Evolutionary conservation across 306 rosid genomes (phyloP), one percentile per base, ranked within the genome.

Genomic region (Gillenia trifoliata): DNA sequence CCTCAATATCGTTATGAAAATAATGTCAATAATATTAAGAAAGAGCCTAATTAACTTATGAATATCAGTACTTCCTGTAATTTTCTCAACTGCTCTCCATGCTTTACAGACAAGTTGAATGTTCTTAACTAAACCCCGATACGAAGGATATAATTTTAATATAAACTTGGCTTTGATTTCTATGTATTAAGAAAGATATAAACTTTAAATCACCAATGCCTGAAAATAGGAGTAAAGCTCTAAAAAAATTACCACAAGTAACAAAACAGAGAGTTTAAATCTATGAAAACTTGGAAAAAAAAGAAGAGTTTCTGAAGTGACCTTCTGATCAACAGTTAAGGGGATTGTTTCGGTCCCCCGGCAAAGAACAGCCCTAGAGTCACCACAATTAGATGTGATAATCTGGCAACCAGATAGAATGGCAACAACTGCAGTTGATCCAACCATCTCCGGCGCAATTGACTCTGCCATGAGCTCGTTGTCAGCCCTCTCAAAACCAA

Each of bases 291-390:
- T 41, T 30, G 0, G 40, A 7, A 45, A 64, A 4, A 43, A n/a
- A 16, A 5, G 9, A 50, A 64, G 34, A 63, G 75, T 41, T 22
- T 36, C 54, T 52, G 50, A 67, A 31, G 56, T 45, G 81, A 92
- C 94, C 98, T 92, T 92, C 75, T 92, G 98, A 87, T 92, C 98
- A 73, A 90, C 91, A 20, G 96, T 90, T 73, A 92, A 75, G 36
- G 98, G 91, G 75, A 92, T 83, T 60, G 94, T 83, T 73, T 89
- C 85, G 65, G 90, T 89, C 85, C 86, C 86, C 38, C 93, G 92
- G 83, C 79, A 88, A 74, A 92, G 92, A 82, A 90, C 76, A 1
- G 89, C 92, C 87, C 98, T 86, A 43, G 98, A 92, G 75, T 92
- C 96, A 6, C 98, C 98, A 50, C 98, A 92, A 77, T 92, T 92